A percentile compares a stretch with the other conserved stretches of the same genome.
Evolutionary conservation across 1,284 basidiomycete genomes (phyloP).

Genomic region (Ceratobasidium sp.): DNA sequence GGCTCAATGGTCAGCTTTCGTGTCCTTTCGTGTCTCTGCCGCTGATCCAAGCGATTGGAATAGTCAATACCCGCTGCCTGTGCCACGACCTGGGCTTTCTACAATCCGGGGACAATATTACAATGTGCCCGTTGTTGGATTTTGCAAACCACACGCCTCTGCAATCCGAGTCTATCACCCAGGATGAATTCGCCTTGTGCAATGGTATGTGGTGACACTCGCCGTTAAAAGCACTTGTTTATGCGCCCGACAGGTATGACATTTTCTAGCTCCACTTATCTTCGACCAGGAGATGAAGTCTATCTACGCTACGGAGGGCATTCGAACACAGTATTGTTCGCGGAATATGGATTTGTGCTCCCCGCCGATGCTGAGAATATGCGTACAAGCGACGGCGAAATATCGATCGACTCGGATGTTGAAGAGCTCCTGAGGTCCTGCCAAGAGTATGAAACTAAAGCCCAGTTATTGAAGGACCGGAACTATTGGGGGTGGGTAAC

Average conservation of each 20-base stretch:
- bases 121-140: constrained; percentile 84
- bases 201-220: background rate
- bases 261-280: constrained; percentile 43
- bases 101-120: constrained; percentile 68
- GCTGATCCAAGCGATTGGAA: constrained; percentile 38
- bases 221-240: constrained; percentile 36
- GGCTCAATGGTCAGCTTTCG: constrained; percentile 74
- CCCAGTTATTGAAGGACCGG: constrained; percentile 60
- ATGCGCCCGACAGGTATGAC: constrained; percentile 30
- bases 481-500: constrained; percentile 76
- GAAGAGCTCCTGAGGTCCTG: constrained; percentile 59
- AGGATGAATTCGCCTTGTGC: constrained; percentile 38
- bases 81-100: constrained; percentile 70
- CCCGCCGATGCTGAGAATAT: constrained; percentile 51
- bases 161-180: constrained; percentile 13
- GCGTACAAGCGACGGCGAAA: constrained; percentile 58
- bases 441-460: constrained; percentile 57
- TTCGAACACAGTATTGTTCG: constrained; percentile 72
- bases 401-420: constrained; percentile 66
- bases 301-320: constrained; percentile 78
- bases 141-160: constrained; percentile 75
- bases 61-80: constrained; percentile 88
- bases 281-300: constrained; percentile 66
- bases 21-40: constrained; percentile 16
- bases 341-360: constrained; percentile 83